These are phyloP conservation scores for Vanrija humicola DNA, from an alignment of 1,284 basidiomycete species.

Conservation along the genomic window DNA sequence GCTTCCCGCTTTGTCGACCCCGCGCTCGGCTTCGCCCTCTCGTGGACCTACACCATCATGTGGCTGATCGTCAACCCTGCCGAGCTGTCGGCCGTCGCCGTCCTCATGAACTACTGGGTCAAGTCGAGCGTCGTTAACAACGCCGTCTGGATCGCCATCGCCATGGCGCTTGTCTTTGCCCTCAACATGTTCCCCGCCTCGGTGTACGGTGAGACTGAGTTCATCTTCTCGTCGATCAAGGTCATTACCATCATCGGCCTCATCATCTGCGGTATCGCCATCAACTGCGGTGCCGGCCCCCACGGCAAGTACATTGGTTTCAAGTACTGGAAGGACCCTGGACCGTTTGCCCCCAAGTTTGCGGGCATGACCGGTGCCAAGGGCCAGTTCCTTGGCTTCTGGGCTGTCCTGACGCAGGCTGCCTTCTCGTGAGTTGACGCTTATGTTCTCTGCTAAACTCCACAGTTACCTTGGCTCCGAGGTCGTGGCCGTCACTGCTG, in stretches of 20 bases:
- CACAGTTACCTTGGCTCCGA: slow-evolving; percentile 25
- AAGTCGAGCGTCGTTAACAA: slow-evolving; percentile 15
- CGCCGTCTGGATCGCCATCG: slow-evolving; percentile 37
- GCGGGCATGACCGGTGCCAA: slow-evolving; percentile 50
- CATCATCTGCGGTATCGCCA: slow-evolving; percentile 59
- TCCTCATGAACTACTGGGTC: slow-evolving; percentile 29
- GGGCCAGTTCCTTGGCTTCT: slow-evolving; percentile 30
- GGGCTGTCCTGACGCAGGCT: slow-evolving; percentile 7
- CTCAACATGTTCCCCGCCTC: slow-evolving; percentile 3
- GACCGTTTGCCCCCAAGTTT: slow-evolving; percentile 37
- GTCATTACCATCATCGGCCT: slow-evolving; percentile 65
- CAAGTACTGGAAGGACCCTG: slow-evolving; percentile 51
- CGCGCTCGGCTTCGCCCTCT: slow-evolving; percentile 31
- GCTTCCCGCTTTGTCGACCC: slow-evolving; percentile 49
- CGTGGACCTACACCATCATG: slow-evolving; percentile 35
- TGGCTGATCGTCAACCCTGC: background rate
- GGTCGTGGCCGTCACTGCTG: slow-evolving; percentile 48
- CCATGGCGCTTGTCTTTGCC: slow-evolving; percentile 63
- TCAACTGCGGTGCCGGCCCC: slow-evolving; percentile 54
- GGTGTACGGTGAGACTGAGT: slow-evolving; percentile 46
- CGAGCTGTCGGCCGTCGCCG: slow-evolving; percentile 19
- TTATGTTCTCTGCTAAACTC: too few relatives aligned
- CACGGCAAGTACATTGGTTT: slow-evolving; percentile 46
- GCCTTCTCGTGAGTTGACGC: slow-evolving; percentile 51
- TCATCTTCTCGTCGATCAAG: slow-evolving; percentile 62